Base-by-base conservation (phyloP, 2,329 filamentous ascomycete species). In the Colletotrichum sp. region DNA sequence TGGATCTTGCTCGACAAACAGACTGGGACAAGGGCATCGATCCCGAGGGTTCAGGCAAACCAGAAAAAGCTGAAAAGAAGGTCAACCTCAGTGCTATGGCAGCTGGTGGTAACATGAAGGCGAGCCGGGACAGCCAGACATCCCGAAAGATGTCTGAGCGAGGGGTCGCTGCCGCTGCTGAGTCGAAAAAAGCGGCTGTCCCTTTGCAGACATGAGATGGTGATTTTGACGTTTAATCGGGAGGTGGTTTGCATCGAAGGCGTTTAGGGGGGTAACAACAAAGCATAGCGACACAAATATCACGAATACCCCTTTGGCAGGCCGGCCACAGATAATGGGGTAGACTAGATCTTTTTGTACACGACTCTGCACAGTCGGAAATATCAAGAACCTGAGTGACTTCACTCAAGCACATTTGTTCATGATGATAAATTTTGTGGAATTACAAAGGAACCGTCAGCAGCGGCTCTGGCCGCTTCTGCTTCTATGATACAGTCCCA, bases 11-110 rank as follows among this genome's bases (percentile, higher is more conserved):
- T 1, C 88, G 87, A 60, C 90, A 91, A 8, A 88, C 93, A 6
- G 96, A 98, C 81, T 83, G 88, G 70, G 87, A 89, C 36, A 85
- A 95, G 16, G 91, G 90, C 18, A 87, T 95, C 71, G 89, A 90
- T 72, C 87, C 88, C 10, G 89, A 90, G 64, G 87, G 86, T 16
- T 64, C 52, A 32, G 78, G 78, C 74, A 81, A 81, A 57, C 84
- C 83, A 78, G 84, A 84, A 32, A 81, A 81, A 55, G 83, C 83
- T 78, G 84, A 84, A 28, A 81, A 80, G 24, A 81, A 79, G 72
- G 76, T 79, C 32, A 86, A 85, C 63, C 79, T 83, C 26, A 87
- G 84, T 44, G 89, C 89, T 1, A 78, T 89, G 64, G 89, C 86
- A n/a, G 89, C 89, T 1, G 87, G 87, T 12, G 88, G 88, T 2